Base-by-base conservation (phyloP, 192 early-diverging fungal genomes). In the Dispira simplex region DNA sequence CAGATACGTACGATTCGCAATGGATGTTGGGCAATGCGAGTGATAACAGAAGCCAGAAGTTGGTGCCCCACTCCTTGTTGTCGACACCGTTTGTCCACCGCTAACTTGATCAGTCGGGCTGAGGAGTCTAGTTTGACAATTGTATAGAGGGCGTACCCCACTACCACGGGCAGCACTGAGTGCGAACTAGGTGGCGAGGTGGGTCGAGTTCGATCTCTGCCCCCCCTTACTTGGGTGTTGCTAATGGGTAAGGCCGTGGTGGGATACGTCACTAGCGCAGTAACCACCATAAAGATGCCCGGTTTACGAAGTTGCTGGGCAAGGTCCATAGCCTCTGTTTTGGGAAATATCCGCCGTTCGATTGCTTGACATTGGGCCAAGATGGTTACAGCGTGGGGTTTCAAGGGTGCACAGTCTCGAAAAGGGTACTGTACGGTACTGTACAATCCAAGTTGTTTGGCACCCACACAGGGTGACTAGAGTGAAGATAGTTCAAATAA, bases 311-410 rank as follows among this genome's bases (percentile, higher is more conserved):
- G 32, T 56, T 70, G 65, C 21, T 58, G 44, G 20, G 20, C 28
- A 44, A 70, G 53, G 45, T 63, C 47, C 65, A 70, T 66, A 23
- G 69, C 69, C 56, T 70, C 69, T 10, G 65, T 25, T 62, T 70
- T 66, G 46, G 69, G 69, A 25, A 70, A 70, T 20, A 66, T 65
- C 1, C 65, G 69, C 16, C 46, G 47, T 44, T 70, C 69, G 2
- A 70, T 62, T n/a, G 65, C 65, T 57, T 70, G 65, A 62, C 69
- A 70, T 28, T 27, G 46, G 32, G 32, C 32, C 6, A 39, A 6
- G 6, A 39, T 39, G 32, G 32, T 39, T 6, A 6, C 32, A 6
- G 32, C 32, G 32, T 39, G 32, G 6, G 32, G 32, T 39, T 39
- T 39, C 32, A 39, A 39, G 6, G 32, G 32, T 39, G 32, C 32